Base-by-base conservation (phyloP, 208 protist genomes). In the Wallacemonas sp. region DNA sequence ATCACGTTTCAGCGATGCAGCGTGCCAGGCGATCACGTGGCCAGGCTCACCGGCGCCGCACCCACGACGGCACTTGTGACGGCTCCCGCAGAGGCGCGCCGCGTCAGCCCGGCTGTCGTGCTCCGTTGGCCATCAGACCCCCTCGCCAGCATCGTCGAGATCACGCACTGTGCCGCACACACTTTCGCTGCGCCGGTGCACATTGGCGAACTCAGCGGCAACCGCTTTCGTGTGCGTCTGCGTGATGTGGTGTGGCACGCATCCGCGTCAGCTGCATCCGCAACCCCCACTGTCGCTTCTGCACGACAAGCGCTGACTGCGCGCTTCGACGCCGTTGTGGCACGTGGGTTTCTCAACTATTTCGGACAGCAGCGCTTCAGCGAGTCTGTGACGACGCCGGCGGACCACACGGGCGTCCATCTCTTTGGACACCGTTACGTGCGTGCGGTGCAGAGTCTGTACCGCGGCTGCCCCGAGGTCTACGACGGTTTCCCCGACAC, bases 351-450 rank as follows among this genome's bases (percentile, higher is more conserved):
- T 69, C 44, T 98, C 60, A 99, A 98, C 73, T 98, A 98, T 70
- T 98, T 97, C 75, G 97, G 97, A 9, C 87, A 95, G 67, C 96
- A 99, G 80, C 89, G 96, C 39, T 99, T 98, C 72, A 92, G 90
- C 46, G 81, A 90, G 63, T 68, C 77, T 9, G 56, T 85, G 11
- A 36, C 19, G 30, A 47, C 48, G 23, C 43, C 79, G 4, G 55
- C 44, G 41, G 87, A 88, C 47, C 90, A 93, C 81, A 83, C 87
- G 16, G 90, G 90, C n/a, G 56, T 89, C 2, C 78, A 90, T 61
- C 65, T 93, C 21, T 79, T 95, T 48, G 75, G 69, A 1, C 83
- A 77, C 0, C 54, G 80, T 8, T 92, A 78, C 70, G 65, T 72
- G 30, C 79, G 62, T 0, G 88, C 84, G 6, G 82, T 94, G 58